Conservation (phyloP, 768 basidiomycete genomes). For the Crucibulum laeve region DNA sequence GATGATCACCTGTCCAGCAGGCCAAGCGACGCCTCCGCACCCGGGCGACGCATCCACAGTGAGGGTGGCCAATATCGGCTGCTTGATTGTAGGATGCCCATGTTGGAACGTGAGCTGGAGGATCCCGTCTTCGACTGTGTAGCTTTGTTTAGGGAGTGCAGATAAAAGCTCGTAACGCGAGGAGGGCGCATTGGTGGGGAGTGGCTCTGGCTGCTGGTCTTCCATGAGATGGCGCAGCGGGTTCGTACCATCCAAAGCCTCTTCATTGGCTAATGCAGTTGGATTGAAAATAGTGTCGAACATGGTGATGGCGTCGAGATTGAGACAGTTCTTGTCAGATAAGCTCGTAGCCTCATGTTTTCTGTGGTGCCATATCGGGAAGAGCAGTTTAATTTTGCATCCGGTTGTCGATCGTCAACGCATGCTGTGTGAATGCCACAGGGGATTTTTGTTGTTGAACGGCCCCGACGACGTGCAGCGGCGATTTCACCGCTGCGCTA, state of each 20-base stretch:
- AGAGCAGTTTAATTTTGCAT: no score
- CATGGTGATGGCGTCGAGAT: no score
- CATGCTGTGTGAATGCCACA: no score
- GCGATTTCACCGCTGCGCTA: no score
- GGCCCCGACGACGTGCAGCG: no score
- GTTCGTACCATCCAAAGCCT: conserved; percentile 49
- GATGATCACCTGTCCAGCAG: conserved; percentile 74
- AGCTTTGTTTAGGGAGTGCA: conserved; percentile 51
- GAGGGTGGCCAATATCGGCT: conserved; percentile 44
- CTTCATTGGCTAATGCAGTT: conserved; percentile 38
- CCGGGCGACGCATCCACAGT: conserved; percentile 79
- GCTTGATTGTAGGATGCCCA: conserved; percentile 12
- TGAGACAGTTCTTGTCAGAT: no score
- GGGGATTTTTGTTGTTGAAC: no score
- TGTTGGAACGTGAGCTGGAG: conserved; percentile 39
- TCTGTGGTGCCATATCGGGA: no score
- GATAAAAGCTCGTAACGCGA: conserved; percentile 23
- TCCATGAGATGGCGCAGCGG: conserved; percentile 60
- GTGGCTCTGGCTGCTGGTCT: conserved; percentile 17
- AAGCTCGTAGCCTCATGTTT: no score
- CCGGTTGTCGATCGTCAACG: no score
- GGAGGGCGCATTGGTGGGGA: conserved; percentile 5
- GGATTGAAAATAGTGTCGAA: no score
- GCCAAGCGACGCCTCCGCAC: conserved; percentile 92
- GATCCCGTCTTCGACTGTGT: conserved; percentile 43